Conservation (phyloP, 495 filamentous ascomycete genomes). For the Staphylotrichum tortipilum region DNA sequence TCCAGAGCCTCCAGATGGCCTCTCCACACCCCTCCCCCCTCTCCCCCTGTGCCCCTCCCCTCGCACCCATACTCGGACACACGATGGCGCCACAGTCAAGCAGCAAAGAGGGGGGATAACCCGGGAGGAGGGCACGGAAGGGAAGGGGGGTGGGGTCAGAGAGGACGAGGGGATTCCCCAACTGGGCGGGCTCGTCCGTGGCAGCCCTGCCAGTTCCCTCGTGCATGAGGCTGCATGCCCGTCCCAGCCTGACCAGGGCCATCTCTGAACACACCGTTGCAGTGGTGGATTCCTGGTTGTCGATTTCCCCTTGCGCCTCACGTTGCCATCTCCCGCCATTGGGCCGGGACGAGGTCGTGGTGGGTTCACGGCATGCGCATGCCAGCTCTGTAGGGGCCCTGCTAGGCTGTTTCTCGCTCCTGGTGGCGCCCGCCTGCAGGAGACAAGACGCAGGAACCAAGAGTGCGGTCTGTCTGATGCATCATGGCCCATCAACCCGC, state of each 20-base stretch:
- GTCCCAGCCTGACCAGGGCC: slow-evolving; percentile 14
- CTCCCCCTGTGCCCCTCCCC: too few species aligned
- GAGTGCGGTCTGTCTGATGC: background rate
- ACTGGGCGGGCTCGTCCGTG: background rate
- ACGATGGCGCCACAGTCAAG: background rate
- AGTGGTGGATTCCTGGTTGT: slow-evolving; percentile 4
- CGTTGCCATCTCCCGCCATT: background rate
- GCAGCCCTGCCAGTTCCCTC: background rate
- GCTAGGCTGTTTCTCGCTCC: slow-evolving; percentile 2
- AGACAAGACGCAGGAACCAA: slow-evolving; percentile 7
- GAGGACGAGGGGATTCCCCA: too few species aligned
- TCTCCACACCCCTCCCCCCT: background rate
- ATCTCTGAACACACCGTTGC: slow-evolving; percentile 12
- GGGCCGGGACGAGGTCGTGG: background rate
- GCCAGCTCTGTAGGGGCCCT: slow-evolving; percentile 14
- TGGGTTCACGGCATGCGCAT: slow-evolving; percentile 12
- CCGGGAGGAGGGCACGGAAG: too few species aligned
- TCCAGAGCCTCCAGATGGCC: background rate
- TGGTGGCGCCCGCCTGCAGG: slow-evolving; percentile 5
- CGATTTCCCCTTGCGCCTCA: slow-evolving; percentile 4
- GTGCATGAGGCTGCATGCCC: slow-evolving; percentile 11
- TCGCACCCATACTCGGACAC: too few species aligned
- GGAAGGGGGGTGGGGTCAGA: too few species aligned
- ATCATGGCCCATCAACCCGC: slow-evolving; percentile 15
- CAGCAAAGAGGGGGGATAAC: background rate